Evolutionary conservation across 1,284 basidiomycete genomes (phyloP).

Genomic region (Apiotrichum mycotoxinovorans): DNA sequence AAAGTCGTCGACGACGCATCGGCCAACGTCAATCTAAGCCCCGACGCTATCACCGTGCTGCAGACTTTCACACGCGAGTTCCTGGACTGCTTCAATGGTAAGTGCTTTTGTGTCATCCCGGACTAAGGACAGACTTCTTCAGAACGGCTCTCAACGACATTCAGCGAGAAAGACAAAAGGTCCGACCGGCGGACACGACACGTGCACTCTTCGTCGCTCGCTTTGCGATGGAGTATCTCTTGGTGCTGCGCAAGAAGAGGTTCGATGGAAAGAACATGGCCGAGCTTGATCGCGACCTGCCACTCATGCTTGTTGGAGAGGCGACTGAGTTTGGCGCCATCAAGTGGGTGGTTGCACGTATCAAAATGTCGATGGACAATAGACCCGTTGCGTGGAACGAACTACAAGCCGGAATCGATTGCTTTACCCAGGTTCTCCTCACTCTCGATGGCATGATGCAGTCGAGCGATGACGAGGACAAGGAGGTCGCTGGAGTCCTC

Average conservation of each 20-base stretch:
- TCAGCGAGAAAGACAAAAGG: conserved; percentile 79
- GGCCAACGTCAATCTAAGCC: conserved; percentile 53
- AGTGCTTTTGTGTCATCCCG: conserved; percentile 37
- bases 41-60: conserved; percentile 65
- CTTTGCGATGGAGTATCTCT: conserved; percentile 87
- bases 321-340: conserved; percentile 81
- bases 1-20: conserved; percentile 57
- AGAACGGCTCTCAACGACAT: conserved; percentile 83
- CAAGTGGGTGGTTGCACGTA: conserved; percentile 80
- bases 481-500: conserved; percentile 71
- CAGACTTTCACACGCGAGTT: conserved; percentile 68
- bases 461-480: conserved; percentile 57
- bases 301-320: conserved; percentile 73
- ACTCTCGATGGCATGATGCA: conserved; percentile 67
- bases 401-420: conserved; percentile 87
- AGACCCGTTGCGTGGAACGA: conserved; percentile 93
- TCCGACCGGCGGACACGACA: conserved; percentile 83
- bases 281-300: conserved; percentile 46
- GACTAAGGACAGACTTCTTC: conserved; percentile 64
- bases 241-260: conserved; percentile 52
- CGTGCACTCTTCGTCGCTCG: conserved; percentile 75
- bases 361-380: conserved; percentile 80
- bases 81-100: conserved; percentile 79
- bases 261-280: conserved; percentile 6
- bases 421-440: conserved; percentile 79